Conservation (phyloP, 2,329 filamentous ascomycete species). For the Mariannaea sp. region DNA sequence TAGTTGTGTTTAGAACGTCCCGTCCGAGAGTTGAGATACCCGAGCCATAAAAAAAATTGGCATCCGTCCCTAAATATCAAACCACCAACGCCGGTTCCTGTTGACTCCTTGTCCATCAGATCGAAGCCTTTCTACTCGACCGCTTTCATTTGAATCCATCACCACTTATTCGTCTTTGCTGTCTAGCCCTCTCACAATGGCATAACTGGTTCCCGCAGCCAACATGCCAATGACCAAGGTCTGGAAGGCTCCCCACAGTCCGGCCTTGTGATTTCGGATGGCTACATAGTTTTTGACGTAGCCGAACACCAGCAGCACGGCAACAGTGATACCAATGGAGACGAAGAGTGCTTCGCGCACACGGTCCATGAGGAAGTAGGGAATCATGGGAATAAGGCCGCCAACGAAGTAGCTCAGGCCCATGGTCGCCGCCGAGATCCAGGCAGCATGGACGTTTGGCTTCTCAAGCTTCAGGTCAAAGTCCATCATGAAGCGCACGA, state of each 20-base stretch:
- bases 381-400: conserved; percentile 71
- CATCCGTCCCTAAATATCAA: not conserved
- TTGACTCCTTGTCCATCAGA: not conserved
- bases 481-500: conserved; percentile 64
- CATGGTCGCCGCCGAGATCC: conserved; percentile 67
- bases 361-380: conserved; percentile 64
- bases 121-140: not conserved
- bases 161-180: conserved; percentile 21
- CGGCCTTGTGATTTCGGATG: conserved; percentile 55
- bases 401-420: conserved; percentile 72
- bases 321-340: conserved; percentile 63
- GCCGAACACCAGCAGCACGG: conserved; percentile 67
- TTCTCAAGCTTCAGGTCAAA: conserved; percentile 58
- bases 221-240: conserved; percentile 68
- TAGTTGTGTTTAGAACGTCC: conserved; percentile 10
- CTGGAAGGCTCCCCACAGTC: conserved; percentile 64
- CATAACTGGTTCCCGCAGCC: conserved; percentile 69
- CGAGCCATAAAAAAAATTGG: not conserved
- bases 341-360: conserved; percentile 59
- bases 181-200: conserved; percentile 63
- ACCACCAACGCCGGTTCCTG: conserved; percentile 12
- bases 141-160: not conserved
- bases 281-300: conserved; percentile 65
- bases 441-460: conserved; percentile 49
- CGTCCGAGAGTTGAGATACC: conserved; percentile 5